phyloP scores from a whole-genome alignment of 345 rosid species.

The Eucalyptus globulus region DNA sequence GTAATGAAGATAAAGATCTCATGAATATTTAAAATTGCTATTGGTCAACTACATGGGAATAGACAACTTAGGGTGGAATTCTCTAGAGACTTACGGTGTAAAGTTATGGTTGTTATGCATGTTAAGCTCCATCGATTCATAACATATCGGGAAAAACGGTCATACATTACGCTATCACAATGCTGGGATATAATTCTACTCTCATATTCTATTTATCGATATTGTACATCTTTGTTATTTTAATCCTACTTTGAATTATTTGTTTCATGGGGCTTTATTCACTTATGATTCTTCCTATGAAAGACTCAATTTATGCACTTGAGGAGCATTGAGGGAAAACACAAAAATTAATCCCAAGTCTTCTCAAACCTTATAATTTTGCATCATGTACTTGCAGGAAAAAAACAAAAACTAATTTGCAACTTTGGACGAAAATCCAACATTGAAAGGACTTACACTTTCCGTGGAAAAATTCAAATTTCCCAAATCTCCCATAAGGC shows the following conservation, averaged over 20 bases:
- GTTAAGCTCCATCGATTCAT: background rate
- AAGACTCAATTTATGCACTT: background rate
- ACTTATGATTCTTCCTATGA: background rate
- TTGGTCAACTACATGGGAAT: background rate
- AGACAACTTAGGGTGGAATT: no score
- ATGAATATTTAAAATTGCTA: background rate
- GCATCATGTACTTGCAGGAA: background rate
- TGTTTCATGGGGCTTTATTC: background rate
- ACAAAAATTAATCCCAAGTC: background rate
- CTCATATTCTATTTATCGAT: background rate
- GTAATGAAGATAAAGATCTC: background rate
- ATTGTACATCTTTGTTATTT: background rate
- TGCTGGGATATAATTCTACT: background rate
- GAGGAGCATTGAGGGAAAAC: background rate
- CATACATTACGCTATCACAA: background rate
- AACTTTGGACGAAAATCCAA: background rate
- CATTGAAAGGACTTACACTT: background rate
- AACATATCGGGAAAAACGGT: background rate
- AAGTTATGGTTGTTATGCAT: no score
- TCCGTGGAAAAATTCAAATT: background rate
- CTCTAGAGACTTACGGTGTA: no score
- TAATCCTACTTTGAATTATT: background rate
- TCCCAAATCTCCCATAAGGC: background rate
- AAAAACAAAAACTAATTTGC: background rate
- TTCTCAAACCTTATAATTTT: background rate